Base-by-base conservation (phyloP, 2,329 filamentous ascomycete genomes). In the Diaporthe sp. region DNA sequence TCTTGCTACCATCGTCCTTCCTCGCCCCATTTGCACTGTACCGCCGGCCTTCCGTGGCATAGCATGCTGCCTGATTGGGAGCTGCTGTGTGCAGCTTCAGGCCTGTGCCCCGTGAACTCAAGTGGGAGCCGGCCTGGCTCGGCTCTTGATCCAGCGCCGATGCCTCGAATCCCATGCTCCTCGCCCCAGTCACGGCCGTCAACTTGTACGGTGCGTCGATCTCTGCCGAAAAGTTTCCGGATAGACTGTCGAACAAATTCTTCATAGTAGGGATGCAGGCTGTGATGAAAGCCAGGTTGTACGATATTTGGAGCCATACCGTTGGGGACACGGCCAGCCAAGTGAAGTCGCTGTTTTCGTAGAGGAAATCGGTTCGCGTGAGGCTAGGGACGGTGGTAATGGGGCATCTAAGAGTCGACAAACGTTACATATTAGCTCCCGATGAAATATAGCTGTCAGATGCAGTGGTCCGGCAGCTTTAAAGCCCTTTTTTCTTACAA, bases 151-250 rank as follows among this genome's bases (percentile, higher is more conserved):
- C 58, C 38, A 28, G 38, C n/a, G 17, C 38, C 8, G 58, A 42
- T 12, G n/a, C n/a, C n/a, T 28, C 2, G 3, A 61, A 19, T 19
- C 57, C 38, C 58, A 61, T 61, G n/a, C n/a, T 19, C 4, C n/a
- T 61, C 15, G n/a, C 12, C 15, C 58, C 58, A 6, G n/a, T 19
- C 13, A 42, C n/a, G n/a, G 35, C 38, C 12, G n/a, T 42, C 15
- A 61, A 22, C n/a, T 17, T 61, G 58, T 42, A 61, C 35, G 57
- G 57, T 8, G 57, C 57, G 13, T 42, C 15, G n/a, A 60, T 60
- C 15, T 42, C n/a, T n/a, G 35, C 35, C n/a, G 58, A 28, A 13
- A 61, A 61, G 57, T 42, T 28, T 5, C 58, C 58, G 8, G 58
- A 28, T 13, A 61, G 25, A 15, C 12, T 30, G 35, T 60, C 57